A percentile compares a stretch with the other conserved stretches of the same genome.
Conservation (phyloP, 2,329 filamentous ascomycete genomes). For the Sphaerulina vaccinii region DNA sequence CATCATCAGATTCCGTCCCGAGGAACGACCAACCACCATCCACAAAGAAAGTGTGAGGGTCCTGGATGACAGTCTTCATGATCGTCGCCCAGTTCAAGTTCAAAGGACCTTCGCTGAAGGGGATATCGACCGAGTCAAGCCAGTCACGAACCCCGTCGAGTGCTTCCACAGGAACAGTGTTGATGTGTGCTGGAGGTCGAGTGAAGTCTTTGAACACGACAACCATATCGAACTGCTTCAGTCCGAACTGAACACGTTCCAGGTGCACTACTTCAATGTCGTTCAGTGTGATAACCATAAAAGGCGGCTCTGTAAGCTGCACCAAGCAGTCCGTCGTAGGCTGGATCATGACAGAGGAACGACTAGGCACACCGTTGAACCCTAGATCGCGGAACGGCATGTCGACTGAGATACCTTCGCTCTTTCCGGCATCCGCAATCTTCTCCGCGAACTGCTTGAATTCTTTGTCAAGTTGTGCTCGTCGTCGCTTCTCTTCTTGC, state of each 20-base stretch:
- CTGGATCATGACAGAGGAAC: slow-evolving; percentile 92
- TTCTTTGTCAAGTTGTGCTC: slow-evolving; percentile 88
- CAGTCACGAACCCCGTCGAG: slow-evolving; percentile 96
- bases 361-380: slow-evolving; percentile 93
- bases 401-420: slow-evolving; percentile 87
- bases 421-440: slow-evolving; percentile 91
- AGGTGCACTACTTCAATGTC: slow-evolving; percentile 96
- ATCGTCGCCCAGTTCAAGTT: slow-evolving; percentile 99
- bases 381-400: slow-evolving; percentile 95
- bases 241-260: slow-evolving; percentile 89
- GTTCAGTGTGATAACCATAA: slow-evolving; percentile 90
- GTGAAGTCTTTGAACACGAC: slow-evolving; percentile 98
- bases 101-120: slow-evolving; percentile 88
- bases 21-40: slow-evolving; percentile 97
- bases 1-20: slow-evolving; percentile 80
- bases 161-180: slow-evolving; percentile 94
- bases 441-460: slow-evolving; percentile 98
- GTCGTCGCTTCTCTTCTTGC: slow-evolving; percentile 88
- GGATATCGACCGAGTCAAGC: slow-evolving; percentile 92
- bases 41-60: slow-evolving; percentile 91
- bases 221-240: slow-evolving; percentile 99
- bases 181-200: slow-evolving; percentile 87
- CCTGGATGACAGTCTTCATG: slow-evolving; percentile 96
- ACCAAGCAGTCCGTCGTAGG: slow-evolving; percentile 96
- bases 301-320: slow-evolving; percentile 93